A percentile compares a stretch with the other conserved stretches of the same genome.
phyloP scores from a whole-genome alignment of 1,284 basidiomycete genomes.

The Moesziomyces aphidis region DNA sequence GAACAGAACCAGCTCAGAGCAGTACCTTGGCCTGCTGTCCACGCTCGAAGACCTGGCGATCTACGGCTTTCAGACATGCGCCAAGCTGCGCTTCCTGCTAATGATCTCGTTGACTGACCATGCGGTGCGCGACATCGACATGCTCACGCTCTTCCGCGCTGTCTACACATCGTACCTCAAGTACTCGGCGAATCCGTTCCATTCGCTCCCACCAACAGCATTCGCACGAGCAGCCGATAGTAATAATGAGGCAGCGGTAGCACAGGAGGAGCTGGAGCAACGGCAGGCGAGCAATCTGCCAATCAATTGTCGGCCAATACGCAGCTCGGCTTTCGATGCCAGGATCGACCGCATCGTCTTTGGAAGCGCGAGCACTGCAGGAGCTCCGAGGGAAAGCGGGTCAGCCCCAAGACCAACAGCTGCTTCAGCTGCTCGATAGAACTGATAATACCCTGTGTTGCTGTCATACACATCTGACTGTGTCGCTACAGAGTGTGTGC shows the following conservation, averaged over 20 bases:
- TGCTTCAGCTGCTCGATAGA: conserved; percentile 8
- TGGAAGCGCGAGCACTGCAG: conserved; percentile 2
- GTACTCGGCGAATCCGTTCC: conserved; percentile 68
- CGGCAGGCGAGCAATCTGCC: conserved; percentile 17
- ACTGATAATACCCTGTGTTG: neutral
- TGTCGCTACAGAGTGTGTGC: too few relatives aligned
- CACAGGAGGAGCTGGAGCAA: conserved; percentile 16
- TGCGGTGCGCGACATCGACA: conserved; percentile 66
- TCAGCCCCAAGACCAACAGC: neutral
- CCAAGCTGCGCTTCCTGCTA: conserved; percentile 64
- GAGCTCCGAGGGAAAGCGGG: conserved; percentile 3
- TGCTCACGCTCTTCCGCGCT: conserved; percentile 68
- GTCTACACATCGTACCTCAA: conserved; percentile 67
- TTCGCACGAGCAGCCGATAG: conserved; percentile 5
- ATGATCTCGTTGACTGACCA: conserved; percentile 64
- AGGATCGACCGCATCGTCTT: conserved; percentile 37
- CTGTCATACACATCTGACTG: neutral
- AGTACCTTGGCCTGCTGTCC: conserved; percentile 67
- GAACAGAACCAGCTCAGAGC: conserved; percentile 55
- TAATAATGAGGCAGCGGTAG: neutral
- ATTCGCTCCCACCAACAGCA: conserved; percentile 22
- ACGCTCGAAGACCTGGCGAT: conserved; percentile 68
- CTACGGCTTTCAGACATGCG: conserved; percentile 68
- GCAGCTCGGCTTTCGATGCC: conserved; percentile 30
- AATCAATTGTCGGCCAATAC: conserved; percentile 35